Evolutionary conservation across 2,329 filamentous ascomycete species (phyloP), one percentile per base, ranked within the genome.

Genomic region (Talaromyces sp.): DNA sequence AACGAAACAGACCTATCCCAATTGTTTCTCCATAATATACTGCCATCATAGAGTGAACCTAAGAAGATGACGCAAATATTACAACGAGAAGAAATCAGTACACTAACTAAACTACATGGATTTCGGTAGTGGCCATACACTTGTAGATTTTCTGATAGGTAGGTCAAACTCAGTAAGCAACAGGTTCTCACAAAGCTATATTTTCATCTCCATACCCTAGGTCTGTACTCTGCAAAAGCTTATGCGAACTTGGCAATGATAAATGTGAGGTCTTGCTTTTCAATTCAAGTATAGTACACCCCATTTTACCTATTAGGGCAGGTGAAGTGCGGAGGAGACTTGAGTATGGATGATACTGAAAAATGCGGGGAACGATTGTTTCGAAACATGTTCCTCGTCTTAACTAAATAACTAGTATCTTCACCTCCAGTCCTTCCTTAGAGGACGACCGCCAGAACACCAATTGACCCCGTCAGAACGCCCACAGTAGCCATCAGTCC

Each of bases 401-500:
- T 27, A 10, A 29, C 1, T 6, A 22, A 27, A 51, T 29, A 3
- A 27, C 19, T 27, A 10, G n/a, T 4, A 54, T 29, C 6, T 13
- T 8, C n/a, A 19, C 2, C 6, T 22, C 11, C 3, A 4, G 4
- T 15, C 5, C 5, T 36, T 15, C 5, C 13, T 47, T 34, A 63
- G 36, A 66, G 40, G 19, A 45, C 4, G 22, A 63, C 27, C 10
- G 64, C 64, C 22, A 66, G 36, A 19, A 45, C 53, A 45, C 64
- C 60, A 60, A 66, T 58, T n/a, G 47, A 29, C 3, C 31, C 64
- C 15, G 31, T 53, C 19, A 58, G 31, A 11, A 56, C 17, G 17
- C 61, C 61, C 25, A 63, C 31, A 17, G 43, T 10, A 27, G 29
- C 38, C 29, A 58, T 45, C n/a, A 45, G 17, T 13, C 27, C 61